phyloP scores from a whole-genome alignment of 768 basidiomycete species.

The Boletus edulis region DNA sequence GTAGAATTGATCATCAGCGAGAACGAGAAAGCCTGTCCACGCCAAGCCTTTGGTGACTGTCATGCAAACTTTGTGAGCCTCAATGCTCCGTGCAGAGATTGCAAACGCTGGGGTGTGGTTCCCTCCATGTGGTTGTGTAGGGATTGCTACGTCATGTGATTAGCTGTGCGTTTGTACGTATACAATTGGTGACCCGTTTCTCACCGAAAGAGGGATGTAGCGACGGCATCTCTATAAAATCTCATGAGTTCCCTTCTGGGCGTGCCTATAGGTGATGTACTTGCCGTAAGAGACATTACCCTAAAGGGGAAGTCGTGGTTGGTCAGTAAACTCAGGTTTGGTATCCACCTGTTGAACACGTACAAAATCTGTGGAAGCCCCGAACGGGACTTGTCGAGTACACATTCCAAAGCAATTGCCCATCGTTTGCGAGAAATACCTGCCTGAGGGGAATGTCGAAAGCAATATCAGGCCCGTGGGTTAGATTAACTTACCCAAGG shows the following conservation, averaged over 20 bases:
- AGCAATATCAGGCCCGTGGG: not conserved
- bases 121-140: constrained; percentile 66
- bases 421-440: constrained; percentile 49
- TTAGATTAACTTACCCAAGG: constrained; percentile 42
- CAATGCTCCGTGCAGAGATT: constrained; percentile 51
- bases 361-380: constrained; percentile 79
- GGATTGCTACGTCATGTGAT: constrained; percentile 51
- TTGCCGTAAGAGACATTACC: constrained; percentile 71
- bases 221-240: constrained; percentile 51
- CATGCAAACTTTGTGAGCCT: constrained; percentile 64
- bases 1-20: constrained; percentile 59
- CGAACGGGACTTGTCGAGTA: constrained; percentile 35
- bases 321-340: not conserved
- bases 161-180: constrained; percentile 6
- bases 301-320: constrained; percentile 36
- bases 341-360: constrained; percentile 27
- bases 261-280: constrained; percentile 25
- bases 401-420: constrained; percentile 43
- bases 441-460: constrained; percentile 38
- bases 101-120: constrained; percentile 75
- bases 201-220: constrained; percentile 64
- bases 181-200: constrained; percentile 9
- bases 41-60: constrained; percentile 59
- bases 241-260: constrained; percentile 12
- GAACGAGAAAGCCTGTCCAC: constrained; percentile 54